These are phyloP conservation scores for Nigrospora oryzae DNA, from an alignment of 2,329 filamentous ascomycete genomes.

Conservation along the genomic window DNA sequence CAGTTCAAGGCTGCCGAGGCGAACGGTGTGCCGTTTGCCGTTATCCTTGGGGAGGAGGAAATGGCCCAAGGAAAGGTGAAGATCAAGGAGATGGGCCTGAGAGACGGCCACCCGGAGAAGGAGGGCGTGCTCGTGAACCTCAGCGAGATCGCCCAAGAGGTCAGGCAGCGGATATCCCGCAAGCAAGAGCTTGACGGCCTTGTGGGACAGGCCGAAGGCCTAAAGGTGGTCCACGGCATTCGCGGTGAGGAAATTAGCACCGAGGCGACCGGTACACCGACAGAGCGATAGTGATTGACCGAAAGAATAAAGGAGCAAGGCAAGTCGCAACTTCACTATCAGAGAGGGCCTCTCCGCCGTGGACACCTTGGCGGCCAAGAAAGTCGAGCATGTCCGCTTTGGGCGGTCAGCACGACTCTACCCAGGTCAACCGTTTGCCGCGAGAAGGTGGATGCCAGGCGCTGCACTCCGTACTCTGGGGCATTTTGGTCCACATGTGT, in stretches of 20 bases:
- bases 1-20: slow-evolving; percentile 89
- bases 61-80: slow-evolving; percentile 74
- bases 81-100: slow-evolving; percentile 67
- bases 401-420: too few relatives aligned
- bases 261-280: slow-evolving; percentile 9
- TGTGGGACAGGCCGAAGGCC: slow-evolving; percentile 31
- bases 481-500: too few relatives aligned
- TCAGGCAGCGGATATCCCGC: slow-evolving; percentile 32
- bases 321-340: too few relatives aligned
- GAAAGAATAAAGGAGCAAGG: too few relatives aligned
- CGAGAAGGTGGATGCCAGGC: too few relatives aligned
- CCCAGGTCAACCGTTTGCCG: not conserved
- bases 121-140: slow-evolving; percentile 71
- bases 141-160: slow-evolving; percentile 52
- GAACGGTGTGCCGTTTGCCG: slow-evolving; percentile 71
- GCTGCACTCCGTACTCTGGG: too few relatives aligned
- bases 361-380: too few relatives aligned
- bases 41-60: slow-evolving; percentile 90
- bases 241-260: slow-evolving; percentile 27
- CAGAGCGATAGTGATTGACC: slow-evolving; percentile 3
- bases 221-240: slow-evolving; percentile 37
- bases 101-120: slow-evolving; percentile 83
- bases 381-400: too few relatives aligned
- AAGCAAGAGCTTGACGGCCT: slow-evolving; percentile 35
- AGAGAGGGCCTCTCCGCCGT: not conserved